Base-by-base conservation (phyloP, 192 early-diverging fungal genomes). In the Coemansia sp. region DNA sequence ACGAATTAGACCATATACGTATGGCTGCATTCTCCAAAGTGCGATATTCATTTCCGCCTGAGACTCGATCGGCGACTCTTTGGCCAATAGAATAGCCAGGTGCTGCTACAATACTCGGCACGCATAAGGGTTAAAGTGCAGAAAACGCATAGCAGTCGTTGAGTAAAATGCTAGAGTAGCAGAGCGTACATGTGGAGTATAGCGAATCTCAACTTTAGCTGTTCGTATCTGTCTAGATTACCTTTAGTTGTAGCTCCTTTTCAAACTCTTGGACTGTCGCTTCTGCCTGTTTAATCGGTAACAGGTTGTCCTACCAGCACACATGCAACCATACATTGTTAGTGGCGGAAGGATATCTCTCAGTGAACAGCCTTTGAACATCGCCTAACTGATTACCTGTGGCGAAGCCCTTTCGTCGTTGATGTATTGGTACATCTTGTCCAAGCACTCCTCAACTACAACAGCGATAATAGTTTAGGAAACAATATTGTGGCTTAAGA, bases 191-290 rank as follows among this genome's bases (percentile, higher is more conserved):
- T 28, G 35, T 33, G n/a, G 30, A 30, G 7, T 10, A 33, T 53
- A 55, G 43, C 47, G 42, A 50, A 21, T 11, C 17, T 5, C 19
- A 23, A 23, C 23, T 23, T 23, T 26, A 46, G 28, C 3, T 21
- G 26, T 38, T 13, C 26, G 23, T 50, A 39, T 28, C 17, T 46
- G 14, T 11, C 50, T 17, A 46, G 19, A 13, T 47, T 76, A 76
- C 79, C 79, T 82, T 82, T 74, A 82, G 59, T 28, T 82, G 80
- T 11, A 72, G 39, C 28, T 82, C 80, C 52, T 62, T 77, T 49
- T 82, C 80, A 59, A 77, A 77, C 10, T 66, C 53, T 40, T 50
- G 57, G 2, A 72, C 55, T 10, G 11, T 64, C 30, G 32, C n/a
- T 2, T 58, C 55, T 17, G n/a, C 13, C 17, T n/a, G 55, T 5